A percentile compares a stretch with the other conserved stretches of the same genome.
phyloP scores from a whole-genome alignment of 305 asterid species.

The Solanum hybrid region DNA sequence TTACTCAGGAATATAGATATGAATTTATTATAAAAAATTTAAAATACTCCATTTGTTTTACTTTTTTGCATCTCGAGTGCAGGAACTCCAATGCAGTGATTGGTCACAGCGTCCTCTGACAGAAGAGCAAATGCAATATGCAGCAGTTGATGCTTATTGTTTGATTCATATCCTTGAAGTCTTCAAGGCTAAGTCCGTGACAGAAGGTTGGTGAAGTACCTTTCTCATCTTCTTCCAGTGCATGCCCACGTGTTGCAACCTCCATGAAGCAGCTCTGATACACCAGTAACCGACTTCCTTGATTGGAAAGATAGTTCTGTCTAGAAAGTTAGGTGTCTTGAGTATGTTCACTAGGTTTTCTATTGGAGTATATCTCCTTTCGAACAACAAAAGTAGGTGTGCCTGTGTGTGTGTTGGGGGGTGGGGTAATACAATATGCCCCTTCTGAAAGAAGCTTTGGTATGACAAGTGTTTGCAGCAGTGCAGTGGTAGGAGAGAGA shows the following conservation, averaged over 20 bases:
- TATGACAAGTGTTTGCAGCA: not conserved
- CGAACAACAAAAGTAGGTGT: not conserved
- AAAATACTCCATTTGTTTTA: not conserved
- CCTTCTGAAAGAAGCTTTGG: not conserved
- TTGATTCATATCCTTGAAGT: constrained; percentile 59
- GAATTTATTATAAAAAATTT: not conserved
- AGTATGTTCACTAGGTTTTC: not conserved
- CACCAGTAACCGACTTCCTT: not conserved
- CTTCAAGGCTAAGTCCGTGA: constrained; percentile 48
- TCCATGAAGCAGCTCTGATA: not conserved
- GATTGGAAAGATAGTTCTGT: not conserved
- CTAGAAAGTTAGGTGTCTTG: constrained; percentile 2
- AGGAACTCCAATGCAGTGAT: constrained; percentile 98
- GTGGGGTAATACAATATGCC: not conserved
- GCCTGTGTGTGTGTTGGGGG: not conserved
- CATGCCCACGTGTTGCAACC: not conserved
- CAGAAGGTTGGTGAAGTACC: constrained; percentile 44
- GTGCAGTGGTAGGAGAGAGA: not conserved
- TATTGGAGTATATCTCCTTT: not conserved
- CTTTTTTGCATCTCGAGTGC: not conserved
- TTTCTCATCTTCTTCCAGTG: not conserved
- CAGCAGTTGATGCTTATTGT: constrained; percentile 83
- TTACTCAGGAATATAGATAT: not conserved
- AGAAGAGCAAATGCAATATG: constrained; percentile 74
- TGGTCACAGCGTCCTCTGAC: constrained; percentile 90